A percentile compares a stretch with the other conserved stretches of the same genome.
phyloP scores from a whole-genome alignment of 768 basidiomycete species.

The Rhizopogon vulgaris region DNA sequence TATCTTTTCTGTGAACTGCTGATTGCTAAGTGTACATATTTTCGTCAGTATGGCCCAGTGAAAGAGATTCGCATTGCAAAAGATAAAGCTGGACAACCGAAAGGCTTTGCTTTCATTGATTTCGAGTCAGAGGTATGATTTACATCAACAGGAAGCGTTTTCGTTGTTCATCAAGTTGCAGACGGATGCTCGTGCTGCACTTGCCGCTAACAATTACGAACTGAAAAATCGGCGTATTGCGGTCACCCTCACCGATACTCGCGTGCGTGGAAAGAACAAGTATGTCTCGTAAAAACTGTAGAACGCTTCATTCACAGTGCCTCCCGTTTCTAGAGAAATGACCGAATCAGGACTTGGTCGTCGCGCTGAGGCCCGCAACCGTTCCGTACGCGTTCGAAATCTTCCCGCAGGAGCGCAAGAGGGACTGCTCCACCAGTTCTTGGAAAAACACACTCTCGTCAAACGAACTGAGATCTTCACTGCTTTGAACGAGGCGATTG shows the following conservation, averaged over 20 bases:
- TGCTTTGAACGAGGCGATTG: constrained; percentile 53
- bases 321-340: constrained; percentile 25
- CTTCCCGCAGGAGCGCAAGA: constrained; percentile 80
- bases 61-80: constrained; percentile 76
- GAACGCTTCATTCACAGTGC: background rate
- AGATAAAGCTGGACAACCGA: constrained; percentile 63
- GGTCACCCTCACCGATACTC: constrained; percentile 79
- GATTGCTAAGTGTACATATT: constrained; percentile 2
- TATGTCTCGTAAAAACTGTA: constrained; percentile 23
- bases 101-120: constrained; percentile 91
- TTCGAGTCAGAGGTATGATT: constrained; percentile 71
- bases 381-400: constrained; percentile 71
- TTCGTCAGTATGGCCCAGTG: constrained; percentile 66
- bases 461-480: constrained; percentile 72
- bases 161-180: constrained; percentile 23
- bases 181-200: constrained; percentile 64
- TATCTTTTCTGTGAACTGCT: background rate
- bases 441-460: constrained; percentile 72
- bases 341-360: constrained; percentile 54
- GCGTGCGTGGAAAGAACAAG: constrained; percentile 50
- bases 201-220: constrained; percentile 81
- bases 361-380: constrained; percentile 51
- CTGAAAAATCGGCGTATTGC: constrained; percentile 87
- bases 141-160: background rate
- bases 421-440: constrained; percentile 81